phyloP scores from a whole-genome alignment of 441 rosid genomes.

The Jatropha podagrica region DNA sequence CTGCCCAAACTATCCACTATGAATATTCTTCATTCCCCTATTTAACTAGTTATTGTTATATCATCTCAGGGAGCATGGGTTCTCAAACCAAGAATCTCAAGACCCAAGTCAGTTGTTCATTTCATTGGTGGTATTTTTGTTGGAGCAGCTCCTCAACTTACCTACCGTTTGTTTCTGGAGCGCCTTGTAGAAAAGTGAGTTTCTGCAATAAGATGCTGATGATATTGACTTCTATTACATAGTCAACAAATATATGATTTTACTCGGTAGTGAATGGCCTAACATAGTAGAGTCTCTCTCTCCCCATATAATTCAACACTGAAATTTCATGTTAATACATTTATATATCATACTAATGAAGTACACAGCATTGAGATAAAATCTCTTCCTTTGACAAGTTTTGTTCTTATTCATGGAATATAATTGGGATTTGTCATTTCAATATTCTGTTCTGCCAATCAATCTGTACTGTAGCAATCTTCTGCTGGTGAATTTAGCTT shows the following conservation, averaged over 20 bases:
- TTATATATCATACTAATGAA: neutral
- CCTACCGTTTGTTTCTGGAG: constrained; percentile 94
- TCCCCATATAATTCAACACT: neutral
- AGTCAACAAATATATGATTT: constrained; percentile 8
- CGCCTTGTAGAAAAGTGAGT: constrained; percentile 86
- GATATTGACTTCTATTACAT: neutral
- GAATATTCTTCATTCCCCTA: neutral
- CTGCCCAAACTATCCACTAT: neutral
- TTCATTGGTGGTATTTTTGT: constrained; percentile 93
- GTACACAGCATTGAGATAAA: neutral
- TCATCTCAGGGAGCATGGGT: constrained; percentile 84
- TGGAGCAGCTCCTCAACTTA: constrained; percentile 97
- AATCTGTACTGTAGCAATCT: neutral
- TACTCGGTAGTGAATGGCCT: neutral
- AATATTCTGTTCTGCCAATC: neutral
- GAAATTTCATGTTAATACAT: neutral
- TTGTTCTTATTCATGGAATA: neutral
- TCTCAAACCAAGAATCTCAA: constrained; percentile 64
- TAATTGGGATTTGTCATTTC: neutral
- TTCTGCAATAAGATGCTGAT: neutral
- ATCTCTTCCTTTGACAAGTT: neutral
- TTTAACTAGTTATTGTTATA: constrained; percentile 1
- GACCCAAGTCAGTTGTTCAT: constrained; percentile 79
- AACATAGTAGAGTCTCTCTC: neutral
- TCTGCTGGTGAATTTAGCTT: neutral